A percentile compares a stretch with the other conserved stretches of the same genome.
Evolutionary conservation across 1,284 basidiomycete genomes (phyloP).

Genomic region (Ceratobasidium sp.): DNA sequence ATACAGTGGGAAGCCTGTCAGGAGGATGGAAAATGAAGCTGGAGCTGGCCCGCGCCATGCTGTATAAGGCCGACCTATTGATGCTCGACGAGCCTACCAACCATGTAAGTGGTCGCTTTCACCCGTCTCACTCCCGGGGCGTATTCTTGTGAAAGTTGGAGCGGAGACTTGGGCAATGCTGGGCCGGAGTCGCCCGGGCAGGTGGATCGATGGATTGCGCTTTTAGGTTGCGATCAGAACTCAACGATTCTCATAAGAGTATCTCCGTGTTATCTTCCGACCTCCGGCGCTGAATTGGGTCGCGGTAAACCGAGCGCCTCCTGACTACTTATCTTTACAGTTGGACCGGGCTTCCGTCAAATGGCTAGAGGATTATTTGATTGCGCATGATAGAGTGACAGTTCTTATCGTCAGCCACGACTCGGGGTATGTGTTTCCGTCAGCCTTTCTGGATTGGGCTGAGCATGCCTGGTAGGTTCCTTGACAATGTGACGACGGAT

Average conservation of each 20-base stretch:
- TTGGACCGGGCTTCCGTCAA: slow-evolving; percentile 90
- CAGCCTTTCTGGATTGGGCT: slow-evolving; percentile 9
- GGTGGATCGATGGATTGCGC: too few relatives aligned
- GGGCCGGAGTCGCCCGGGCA: too few relatives aligned
- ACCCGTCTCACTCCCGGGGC: slow-evolving; percentile 18
- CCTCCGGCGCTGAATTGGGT: too few relatives aligned
- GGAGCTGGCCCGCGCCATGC: slow-evolving; percentile 93
- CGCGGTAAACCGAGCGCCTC: too few relatives aligned
- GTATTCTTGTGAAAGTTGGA: neutral
- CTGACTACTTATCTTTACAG: slow-evolving; percentile 60
- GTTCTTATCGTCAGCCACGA: slow-evolving; percentile 98
- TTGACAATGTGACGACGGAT: slow-evolving; percentile 97
- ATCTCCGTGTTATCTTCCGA: too few relatives aligned
- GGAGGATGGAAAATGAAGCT: slow-evolving; percentile 99
- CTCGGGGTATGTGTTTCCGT: slow-evolving; percentile 76
- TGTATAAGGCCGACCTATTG: slow-evolving; percentile 87
- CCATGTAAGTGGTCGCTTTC: slow-evolving; percentile 71
- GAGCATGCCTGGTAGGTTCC: slow-evolving; percentile 70
- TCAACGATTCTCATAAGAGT: too few relatives aligned
- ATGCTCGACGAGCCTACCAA: slow-evolving; percentile 81
- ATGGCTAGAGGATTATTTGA: slow-evolving; percentile 95
- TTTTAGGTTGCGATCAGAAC: too few relatives aligned
- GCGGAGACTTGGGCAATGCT: neutral
- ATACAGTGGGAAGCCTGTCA: slow-evolving; percentile 90
- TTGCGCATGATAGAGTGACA: slow-evolving; percentile 84